Evolutionary conservation across 2,329 filamentous ascomycete genomes (phyloP).

Genomic region (Leptographium wingfieldii): DNA sequence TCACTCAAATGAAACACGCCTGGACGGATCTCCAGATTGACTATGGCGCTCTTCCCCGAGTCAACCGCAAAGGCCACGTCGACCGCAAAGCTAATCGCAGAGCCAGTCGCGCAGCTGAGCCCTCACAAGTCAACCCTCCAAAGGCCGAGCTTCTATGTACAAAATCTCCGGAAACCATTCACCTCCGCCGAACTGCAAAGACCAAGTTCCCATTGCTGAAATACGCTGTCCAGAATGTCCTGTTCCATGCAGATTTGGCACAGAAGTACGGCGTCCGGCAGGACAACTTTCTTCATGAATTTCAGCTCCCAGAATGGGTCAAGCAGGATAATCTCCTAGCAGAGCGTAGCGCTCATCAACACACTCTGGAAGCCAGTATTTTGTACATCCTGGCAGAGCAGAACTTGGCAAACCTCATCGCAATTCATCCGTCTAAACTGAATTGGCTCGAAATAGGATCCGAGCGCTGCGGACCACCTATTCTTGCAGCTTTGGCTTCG

Average conservation of each 20-base stretch:
- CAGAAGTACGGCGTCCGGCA: slow-evolving; percentile 17
- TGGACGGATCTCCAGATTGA: not conserved
- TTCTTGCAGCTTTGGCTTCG: not conserved
- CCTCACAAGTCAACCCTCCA: no score
- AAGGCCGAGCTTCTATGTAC: not conserved
- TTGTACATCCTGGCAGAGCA: not conserved
- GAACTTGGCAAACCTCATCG: not conserved
- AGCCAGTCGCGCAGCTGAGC: not conserved
- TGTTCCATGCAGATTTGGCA: slow-evolving; percentile 28
- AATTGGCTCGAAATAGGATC: not conserved
- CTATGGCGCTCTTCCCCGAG: not conserved
- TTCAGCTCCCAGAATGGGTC: slow-evolving; percentile 17
- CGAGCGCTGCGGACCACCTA: not conserved
- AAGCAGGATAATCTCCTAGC: slow-evolving; percentile 18
- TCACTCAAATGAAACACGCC: slow-evolving; percentile 21
- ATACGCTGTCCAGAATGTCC: slow-evolving; percentile 27
- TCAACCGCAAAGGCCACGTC: no score
- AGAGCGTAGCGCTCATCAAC: not conserved
- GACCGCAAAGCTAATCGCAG: not conserved
- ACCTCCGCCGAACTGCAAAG: not conserved
- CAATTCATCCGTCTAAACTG: not conserved
- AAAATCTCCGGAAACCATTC: not conserved
- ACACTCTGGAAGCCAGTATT: not conserved
- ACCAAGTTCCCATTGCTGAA: slow-evolving; percentile 30
- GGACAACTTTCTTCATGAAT: slow-evolving; percentile 19